These are phyloP conservation scores for Umbilicus rupestris DNA, from an alignment of 164 flowering plant genomes.

Conservation along the genomic window DNA sequence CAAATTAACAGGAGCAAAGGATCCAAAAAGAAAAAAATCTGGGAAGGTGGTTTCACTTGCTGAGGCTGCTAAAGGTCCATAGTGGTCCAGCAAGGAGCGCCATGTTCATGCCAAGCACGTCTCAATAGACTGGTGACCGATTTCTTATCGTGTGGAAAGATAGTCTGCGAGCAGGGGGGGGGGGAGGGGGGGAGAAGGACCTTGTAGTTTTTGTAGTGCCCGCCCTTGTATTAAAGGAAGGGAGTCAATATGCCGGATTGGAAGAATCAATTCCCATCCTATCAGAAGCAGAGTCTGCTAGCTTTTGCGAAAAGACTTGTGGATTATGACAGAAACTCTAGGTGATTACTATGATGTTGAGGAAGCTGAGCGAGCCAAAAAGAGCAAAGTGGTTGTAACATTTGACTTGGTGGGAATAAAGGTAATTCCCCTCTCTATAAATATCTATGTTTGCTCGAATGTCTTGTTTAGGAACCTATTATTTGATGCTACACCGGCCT, in stretches of 20 bases:
- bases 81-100: constrained; percentile 85
- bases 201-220: constrained; percentile 87
- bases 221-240: constrained; percentile 81
- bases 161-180: constrained; percentile 96
- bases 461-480: background rate
- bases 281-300: constrained; percentile 67
- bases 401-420: constrained; percentile 95
- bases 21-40: constrained; percentile 60
- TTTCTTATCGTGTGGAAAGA: constrained; percentile 93
- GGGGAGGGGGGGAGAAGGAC: constrained; percentile 98
- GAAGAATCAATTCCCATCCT: constrained; percentile 39
- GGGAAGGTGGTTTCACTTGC: constrained; percentile 82
- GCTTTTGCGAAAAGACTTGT: constrained; percentile 89
- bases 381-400: constrained; percentile 72
- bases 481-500: background rate
- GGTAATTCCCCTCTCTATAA: constrained; percentile 26
- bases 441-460: background rate
- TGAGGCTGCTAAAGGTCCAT: constrained; percentile 93
- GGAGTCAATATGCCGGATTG: constrained; percentile 82
- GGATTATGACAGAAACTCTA: constrained; percentile 84
- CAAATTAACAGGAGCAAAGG: constrained; percentile 24
- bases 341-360: constrained; percentile 92
- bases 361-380: constrained; percentile 70
- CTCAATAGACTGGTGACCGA: constrained; percentile 73
- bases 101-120: constrained; percentile 97